Percentiles rank a stretch among this genome's conserved stretches.
Evolutionary conservation across 2,329 filamentous ascomycete genomes (phyloP).

Genomic region (Trichoderma sp.): DNA sequence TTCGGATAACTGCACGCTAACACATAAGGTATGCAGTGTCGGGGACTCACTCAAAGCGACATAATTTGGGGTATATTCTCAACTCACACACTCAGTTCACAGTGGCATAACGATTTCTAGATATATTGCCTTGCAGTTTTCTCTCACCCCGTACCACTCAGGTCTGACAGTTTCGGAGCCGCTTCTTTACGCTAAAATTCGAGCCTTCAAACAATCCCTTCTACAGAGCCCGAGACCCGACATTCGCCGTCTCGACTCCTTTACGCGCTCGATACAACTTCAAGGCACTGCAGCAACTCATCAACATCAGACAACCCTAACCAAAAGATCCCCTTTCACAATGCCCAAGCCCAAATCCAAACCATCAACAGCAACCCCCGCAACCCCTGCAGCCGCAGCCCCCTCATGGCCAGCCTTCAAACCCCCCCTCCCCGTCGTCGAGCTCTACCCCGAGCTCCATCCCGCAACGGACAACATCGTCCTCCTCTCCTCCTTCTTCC

Average conservation of each 20-base stretch:
- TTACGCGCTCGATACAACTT: not conserved
- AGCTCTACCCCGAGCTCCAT: conserved; percentile 62
- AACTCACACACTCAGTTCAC: not conserved
- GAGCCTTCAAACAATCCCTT: too few species aligned
- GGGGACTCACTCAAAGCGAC: not conserved
- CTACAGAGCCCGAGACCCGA: not conserved
- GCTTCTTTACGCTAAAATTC: not conserved
- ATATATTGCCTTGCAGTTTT: not conserved
- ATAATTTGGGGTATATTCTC: not conserved
- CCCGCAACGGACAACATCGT: conserved; percentile 64
- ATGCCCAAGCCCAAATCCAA: conserved; percentile 45
- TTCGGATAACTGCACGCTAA: conserved; percentile 13
- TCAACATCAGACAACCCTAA: not conserved
- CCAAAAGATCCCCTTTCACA: not conserved
- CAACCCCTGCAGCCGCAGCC: conserved; percentile 33
- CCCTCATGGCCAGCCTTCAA: conserved; percentile 71
- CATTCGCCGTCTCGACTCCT: not conserved
- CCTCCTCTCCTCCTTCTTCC: conserved; percentile 73
- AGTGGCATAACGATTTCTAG: not conserved
- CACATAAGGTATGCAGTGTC: too few species aligned
- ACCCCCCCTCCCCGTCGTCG: conserved; percentile 66
- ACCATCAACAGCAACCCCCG: conserved; percentile 26
- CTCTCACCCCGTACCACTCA: not conserved
- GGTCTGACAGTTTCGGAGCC: too few species aligned
- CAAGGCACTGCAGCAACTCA: not conserved